phyloP scores from a whole-genome alignment of 139 green algal species.

The Chlamydomonas sphaeroides region DNA sequence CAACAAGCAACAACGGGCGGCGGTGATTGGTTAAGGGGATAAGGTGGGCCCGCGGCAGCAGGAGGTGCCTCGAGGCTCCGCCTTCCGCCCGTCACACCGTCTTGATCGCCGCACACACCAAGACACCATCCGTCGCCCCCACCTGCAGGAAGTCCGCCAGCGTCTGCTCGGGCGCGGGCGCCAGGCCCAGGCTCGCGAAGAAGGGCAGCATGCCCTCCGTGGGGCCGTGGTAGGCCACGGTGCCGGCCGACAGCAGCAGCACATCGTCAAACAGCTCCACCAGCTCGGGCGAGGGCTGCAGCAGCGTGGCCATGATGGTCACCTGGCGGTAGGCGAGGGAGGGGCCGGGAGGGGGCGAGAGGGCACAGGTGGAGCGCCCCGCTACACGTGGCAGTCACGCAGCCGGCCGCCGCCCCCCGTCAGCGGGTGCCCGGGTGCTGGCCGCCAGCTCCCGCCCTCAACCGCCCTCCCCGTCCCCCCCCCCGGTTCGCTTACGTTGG shows the following conservation, averaged over 20 bases:
- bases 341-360: neutral
- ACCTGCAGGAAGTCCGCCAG: conserved; percentile 80
- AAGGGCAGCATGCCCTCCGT: conserved; percentile 66
- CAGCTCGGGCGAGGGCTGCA: conserved; percentile 88
- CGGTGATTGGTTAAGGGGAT: too few relatives aligned
- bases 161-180: conserved; percentile 63
- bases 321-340: conserved; percentile 9
- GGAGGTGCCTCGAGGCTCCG: too few relatives aligned
- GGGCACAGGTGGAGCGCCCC: neutral
- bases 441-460: conserved; percentile 64
- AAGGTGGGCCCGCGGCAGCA: too few relatives aligned
- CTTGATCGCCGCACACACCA: too few relatives aligned
- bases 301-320: conserved; percentile 75
- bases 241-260: conserved; percentile 63
- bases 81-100: too few relatives aligned
- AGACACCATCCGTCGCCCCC: too few relatives aligned
- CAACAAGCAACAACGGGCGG: too few relatives aligned
- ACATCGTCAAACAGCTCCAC: conserved; percentile 72
- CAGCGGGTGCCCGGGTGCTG: too few relatives aligned
- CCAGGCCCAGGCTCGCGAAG: conserved; percentile 61
- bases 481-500: conserved; percentile 35
- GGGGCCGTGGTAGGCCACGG: conserved; percentile 60
- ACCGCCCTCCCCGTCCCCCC: too few relatives aligned
- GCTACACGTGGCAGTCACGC: too few relatives aligned
- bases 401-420: too few relatives aligned